phyloP scores from a whole-genome alignment of 2,329 filamentous ascomycete genomes.

The Pseudocercospora pini-densiflorae region DNA sequence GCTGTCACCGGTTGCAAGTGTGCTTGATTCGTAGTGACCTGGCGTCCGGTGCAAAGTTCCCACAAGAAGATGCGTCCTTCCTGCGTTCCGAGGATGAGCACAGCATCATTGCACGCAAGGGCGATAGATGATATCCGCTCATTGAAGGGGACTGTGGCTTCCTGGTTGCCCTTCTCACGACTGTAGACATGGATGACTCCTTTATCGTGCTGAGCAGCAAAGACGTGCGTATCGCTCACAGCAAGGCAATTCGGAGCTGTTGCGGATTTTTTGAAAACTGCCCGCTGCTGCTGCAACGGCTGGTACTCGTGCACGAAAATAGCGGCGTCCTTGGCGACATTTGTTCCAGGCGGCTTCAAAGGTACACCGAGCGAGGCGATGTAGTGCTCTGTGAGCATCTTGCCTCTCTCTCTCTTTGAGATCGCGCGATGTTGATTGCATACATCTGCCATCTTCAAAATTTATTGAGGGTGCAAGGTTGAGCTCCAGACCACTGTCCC shows the following conservation, averaged over 20 bases:
- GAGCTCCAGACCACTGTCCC: not conserved
- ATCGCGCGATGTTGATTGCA: too few species aligned
- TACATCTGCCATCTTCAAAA: not conserved
- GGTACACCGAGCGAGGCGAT: conserved; percentile 53
- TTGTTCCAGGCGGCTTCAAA: conserved; percentile 50
- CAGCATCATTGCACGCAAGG: conserved; percentile 67
- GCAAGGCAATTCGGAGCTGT: conserved; percentile 79
- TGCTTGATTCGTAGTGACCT: conserved; percentile 74
- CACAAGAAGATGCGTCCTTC: conserved; percentile 87
- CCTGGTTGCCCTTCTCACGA: conserved; percentile 75
- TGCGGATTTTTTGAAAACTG: conserved; percentile 90
- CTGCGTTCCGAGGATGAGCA: conserved; percentile 79
- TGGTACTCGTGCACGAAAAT: conserved; percentile 85
- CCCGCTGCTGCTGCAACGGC: conserved; percentile 74
- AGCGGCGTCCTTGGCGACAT: conserved; percentile 74
- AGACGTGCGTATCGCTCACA: conserved; percentile 80
- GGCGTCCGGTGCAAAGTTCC: conserved; percentile 82
- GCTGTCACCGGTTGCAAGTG: conserved; percentile 82
- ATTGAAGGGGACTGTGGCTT: conserved; percentile 84
- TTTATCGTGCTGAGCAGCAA: conserved; percentile 89
- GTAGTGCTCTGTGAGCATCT: conserved; percentile 57
- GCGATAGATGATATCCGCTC: conserved; percentile 82
- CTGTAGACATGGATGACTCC: conserved; percentile 88
- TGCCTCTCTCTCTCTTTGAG: not conserved
- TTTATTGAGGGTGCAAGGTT: not conserved